Percentiles rank a stretch among this genome's conserved stretches.
Conservation (phyloP, 495 filamentous ascomycete genomes). For the Echria macrotheca region DNA sequence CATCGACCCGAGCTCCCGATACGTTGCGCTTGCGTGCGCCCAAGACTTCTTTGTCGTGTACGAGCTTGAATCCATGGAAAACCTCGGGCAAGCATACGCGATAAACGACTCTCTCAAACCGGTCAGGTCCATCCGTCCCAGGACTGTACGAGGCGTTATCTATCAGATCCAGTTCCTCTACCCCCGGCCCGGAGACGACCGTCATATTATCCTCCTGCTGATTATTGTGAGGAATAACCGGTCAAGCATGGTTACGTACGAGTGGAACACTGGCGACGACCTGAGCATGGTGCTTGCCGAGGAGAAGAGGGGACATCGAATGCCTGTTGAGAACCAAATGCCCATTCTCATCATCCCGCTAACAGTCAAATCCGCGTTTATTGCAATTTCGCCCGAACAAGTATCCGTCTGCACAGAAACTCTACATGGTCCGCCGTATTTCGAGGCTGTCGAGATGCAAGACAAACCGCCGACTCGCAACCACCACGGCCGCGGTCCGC, state of each 20-base stretch:
- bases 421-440: slow-evolving; percentile 44
- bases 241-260: slow-evolving; percentile 63
- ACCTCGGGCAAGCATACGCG: slow-evolving; percentile 38
- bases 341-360: slow-evolving; percentile 66
- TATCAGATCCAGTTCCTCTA: slow-evolving; percentile 84
- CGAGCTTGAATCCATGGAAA: slow-evolving; percentile 47
- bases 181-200: slow-evolving; percentile 56
- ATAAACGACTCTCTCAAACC: slow-evolving; percentile 31
- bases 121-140: slow-evolving; percentile 47
- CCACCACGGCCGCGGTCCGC: slow-evolving; percentile 34
- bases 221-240: slow-evolving; percentile 56
- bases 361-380: slow-evolving; percentile 57
- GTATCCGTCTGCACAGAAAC: slow-evolving; percentile 58
- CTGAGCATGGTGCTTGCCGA: slow-evolving; percentile 30
- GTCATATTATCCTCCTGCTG: slow-evolving; percentile 70
- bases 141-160: slow-evolving; percentile 65
- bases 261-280: slow-evolving; percentile 58
- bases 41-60: slow-evolving; percentile 52
- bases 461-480: slow-evolving; percentile 26
- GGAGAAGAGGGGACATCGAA: slow-evolving; percentile 41
- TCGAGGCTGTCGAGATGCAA: slow-evolving; percentile 31
- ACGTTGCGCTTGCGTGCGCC: slow-evolving; percentile 40
- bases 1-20: slow-evolving; percentile 64
- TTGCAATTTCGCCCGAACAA: slow-evolving; percentile 53
- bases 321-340: slow-evolving; percentile 56